Base-by-base conservation (phyloP, 331 rosid species). In the Prunus yedoensis region DNA sequence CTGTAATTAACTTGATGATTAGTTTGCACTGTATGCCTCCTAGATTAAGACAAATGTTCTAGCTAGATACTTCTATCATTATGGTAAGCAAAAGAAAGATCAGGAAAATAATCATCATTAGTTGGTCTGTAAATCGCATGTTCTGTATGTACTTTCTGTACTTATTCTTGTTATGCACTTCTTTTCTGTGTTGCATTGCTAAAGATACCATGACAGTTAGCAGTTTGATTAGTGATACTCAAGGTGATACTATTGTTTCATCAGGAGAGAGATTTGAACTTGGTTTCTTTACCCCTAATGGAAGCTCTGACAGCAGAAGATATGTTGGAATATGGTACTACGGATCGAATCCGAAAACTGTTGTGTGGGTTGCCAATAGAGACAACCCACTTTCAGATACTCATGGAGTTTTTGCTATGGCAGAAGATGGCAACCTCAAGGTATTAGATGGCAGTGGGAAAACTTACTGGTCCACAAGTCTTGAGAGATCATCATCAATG, bases 311-410 rank as follows among this genome's bases (percentile, higher is more conserved):
- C 17, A n/a, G 70, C 3, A 83, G 83, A 84, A 87, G 90, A 84
- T 87, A 88, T n/a, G 83, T 87, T 41, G 94, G 94, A 58, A 91
- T 91, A 83, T 91, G 94, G 97, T 91, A 83, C 64, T 70, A 85
- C 81, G 70, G 72, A 46, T 83, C 91, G 10, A 84, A 71, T 62
- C 90, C 91, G 58, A 76, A 38, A 21, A 82, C 85, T 25, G 79
- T 91, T 81, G 89, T 91, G 41, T 91, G 94, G 97, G 88, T 91
- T 78, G 94, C 97, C 62, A 91, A 87, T 71, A 71, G 92, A 78
- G 97, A 87, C 70, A 75, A 70, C 32, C 92, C 97, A 17, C 74
- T 89, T 70, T 53, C 77, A 50, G 85, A 85, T 76, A 20, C 76
- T 18, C 74, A 68, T 46, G 94, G 92, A 41, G 78, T 74, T 80